These are phyloP conservation scores for Talaromyces adpressus DNA, from an alignment of 495 filamentous ascomycete genomes.

Conservation along the genomic window DNA sequence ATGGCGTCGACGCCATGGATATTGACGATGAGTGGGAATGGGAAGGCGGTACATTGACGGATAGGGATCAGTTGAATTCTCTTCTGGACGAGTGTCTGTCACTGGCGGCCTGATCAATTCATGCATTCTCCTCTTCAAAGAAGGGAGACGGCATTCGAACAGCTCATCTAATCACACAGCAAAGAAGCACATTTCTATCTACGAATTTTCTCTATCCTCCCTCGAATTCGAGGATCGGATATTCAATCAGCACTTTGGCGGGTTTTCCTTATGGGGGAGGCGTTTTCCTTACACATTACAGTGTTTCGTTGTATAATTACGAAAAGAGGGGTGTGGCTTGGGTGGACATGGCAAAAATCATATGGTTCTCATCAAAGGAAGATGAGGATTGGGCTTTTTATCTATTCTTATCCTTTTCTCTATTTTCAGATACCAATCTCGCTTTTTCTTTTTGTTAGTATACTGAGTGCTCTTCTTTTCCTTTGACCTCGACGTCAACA, in stretches of 20 bases:
- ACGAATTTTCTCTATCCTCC: not conserved
- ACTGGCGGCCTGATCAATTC: constrained; percentile 32
- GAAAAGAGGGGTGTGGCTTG: not conserved
- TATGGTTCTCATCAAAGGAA: not conserved
- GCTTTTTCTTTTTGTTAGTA: constrained; percentile 8
- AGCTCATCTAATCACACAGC: not conserved
- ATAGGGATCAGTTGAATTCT: constrained; percentile 55
- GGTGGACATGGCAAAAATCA: not conserved
- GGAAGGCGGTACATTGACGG: constrained; percentile 60
- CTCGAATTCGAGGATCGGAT: not conserved
- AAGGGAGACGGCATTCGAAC: not conserved
- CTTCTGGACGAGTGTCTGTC: constrained; percentile 61
- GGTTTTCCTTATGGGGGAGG: not conserved
- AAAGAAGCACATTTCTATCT: not conserved
- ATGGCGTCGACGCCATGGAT: constrained; percentile 51
- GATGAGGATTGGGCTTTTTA: not conserved
- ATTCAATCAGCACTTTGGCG: constrained; percentile 1
- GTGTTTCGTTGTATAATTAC: not conserved
- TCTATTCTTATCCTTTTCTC: constrained; percentile 18
- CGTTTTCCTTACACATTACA: not conserved
- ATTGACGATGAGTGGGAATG: constrained; percentile 60
- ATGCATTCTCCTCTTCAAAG: not conserved
- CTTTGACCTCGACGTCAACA: constrained; percentile 10
- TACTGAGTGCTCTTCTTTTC: constrained; percentile 6
- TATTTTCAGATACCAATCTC: constrained; percentile 14